These are phyloP conservation scores for Pseudevernia furfuracea DNA, from an alignment of 495 filamentous ascomycete species.

Conservation along the genomic window DNA sequence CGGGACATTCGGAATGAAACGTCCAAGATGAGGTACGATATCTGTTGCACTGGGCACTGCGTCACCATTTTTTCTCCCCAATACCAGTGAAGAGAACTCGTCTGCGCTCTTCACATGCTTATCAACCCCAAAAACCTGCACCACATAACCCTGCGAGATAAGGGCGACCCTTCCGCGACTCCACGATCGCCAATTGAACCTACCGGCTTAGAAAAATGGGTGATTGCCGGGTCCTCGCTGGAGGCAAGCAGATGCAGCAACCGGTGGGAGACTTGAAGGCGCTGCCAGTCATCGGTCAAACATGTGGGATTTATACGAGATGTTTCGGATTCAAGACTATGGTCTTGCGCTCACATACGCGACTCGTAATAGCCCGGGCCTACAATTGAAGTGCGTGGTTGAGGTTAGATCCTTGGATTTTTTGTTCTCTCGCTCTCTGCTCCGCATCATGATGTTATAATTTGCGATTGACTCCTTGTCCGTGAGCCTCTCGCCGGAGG, in stretches of 20 bases:
- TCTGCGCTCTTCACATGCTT: neutral
- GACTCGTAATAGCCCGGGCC: neutral
- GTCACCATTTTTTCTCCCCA: neutral
- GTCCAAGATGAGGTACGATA: neutral
- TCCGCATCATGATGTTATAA: constrained; percentile 73
- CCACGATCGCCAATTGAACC: too few species aligned
- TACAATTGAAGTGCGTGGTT: neutral
- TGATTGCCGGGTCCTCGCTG: neutral
- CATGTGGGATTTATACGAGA: neutral
- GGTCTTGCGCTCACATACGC: neutral
- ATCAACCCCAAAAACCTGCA: neutral
- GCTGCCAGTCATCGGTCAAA: neutral
- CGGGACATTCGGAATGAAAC: neutral
- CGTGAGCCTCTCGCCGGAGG: constrained; percentile 82
- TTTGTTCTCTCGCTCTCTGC: neutral
- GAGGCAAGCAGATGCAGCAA: neutral
- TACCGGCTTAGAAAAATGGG: neutral
- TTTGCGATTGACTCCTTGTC: constrained; percentile 88
- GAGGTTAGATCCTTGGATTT: neutral
- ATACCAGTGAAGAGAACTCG: neutral
- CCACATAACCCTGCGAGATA: neutral
- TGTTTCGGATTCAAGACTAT: neutral
- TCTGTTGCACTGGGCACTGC: neutral
- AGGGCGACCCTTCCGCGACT: neutral
- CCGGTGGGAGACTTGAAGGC: neutral